Percentiles rank a stretch among this genome's conserved stretches.
Conservation (phyloP, 345 rosid species). For the Chamaenerion angustifolium region DNA sequence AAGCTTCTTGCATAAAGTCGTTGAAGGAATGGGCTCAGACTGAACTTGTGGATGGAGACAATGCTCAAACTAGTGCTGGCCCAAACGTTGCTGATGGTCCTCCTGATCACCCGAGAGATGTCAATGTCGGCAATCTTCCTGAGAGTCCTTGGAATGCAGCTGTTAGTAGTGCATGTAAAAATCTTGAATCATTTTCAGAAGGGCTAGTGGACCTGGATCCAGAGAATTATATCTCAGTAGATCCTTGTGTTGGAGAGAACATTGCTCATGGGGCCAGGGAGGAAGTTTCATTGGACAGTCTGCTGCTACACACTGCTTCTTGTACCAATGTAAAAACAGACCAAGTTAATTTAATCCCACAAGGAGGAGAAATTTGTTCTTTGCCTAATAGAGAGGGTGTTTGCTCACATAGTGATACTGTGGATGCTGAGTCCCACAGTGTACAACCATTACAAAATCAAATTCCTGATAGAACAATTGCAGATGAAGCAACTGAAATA, state of each 20-base stretch:
- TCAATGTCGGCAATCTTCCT: neutral
- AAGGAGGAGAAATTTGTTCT: neutral
- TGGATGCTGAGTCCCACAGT: neutral
- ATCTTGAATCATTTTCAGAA: too few species aligned
- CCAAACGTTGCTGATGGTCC: neutral
- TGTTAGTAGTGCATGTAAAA: too few species aligned
- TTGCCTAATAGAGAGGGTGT: neutral
- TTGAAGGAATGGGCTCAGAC: conserved; percentile 33
- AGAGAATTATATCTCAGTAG: conserved; percentile 9
- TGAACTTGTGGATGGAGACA: conserved; percentile 17
- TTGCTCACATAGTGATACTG: neutral
- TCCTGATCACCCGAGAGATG: conserved; percentile 3
- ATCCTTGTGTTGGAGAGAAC: conserved; percentile 14
- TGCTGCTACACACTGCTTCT: neutral
- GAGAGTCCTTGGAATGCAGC: neutral
- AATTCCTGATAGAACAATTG: too few species aligned
- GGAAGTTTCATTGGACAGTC: neutral
- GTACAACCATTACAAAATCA: too few species aligned
- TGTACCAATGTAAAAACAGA: neutral
- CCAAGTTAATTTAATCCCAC: neutral
- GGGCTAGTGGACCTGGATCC: conserved; percentile 7
- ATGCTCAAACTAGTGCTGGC: conserved; percentile 1
- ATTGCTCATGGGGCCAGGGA: neutral
- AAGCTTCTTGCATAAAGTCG: conserved; percentile 29
- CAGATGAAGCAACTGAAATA: too few species aligned